Conservation (phyloP, 1,284 basidiomycete genomes). For the Coniferiporia weirii region DNA sequence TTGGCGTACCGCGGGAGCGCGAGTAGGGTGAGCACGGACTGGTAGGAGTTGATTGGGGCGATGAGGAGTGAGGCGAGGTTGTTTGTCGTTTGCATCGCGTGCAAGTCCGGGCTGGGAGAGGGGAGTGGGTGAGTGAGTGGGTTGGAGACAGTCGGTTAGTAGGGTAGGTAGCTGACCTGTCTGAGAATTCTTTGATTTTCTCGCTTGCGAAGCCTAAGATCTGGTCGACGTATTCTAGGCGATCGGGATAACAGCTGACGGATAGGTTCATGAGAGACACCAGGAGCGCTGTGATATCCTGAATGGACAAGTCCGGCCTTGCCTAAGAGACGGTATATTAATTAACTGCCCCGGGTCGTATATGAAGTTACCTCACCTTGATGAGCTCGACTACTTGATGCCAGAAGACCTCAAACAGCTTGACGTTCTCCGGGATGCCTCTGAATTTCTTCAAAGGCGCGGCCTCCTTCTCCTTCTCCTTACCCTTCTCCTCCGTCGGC, state of each 20-base stretch:
- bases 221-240: constrained; percentile 93
- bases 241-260: constrained; percentile 91
- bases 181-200: no score
- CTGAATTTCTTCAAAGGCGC: constrained; percentile 71
- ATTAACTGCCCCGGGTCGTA: neutral
- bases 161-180: no score
- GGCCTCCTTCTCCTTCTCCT: constrained; percentile 39
- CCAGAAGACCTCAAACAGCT: constrained; percentile 96
- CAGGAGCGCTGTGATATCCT: constrained; percentile 90
- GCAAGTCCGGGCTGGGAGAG: constrained; percentile 69
- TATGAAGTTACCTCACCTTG: constrained; percentile 54
- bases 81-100: constrained; percentile 77
- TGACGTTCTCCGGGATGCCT: constrained; percentile 89
- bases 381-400: constrained; percentile 95
- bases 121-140: no score
- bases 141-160: no score
- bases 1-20: constrained; percentile 86
- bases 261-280: constrained; percentile 92
- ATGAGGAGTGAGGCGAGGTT: constrained; percentile 87
- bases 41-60: constrained; percentile 90
- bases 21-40: constrained; percentile 89
- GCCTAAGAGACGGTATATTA: constrained; percentile 56
- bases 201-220: constrained; percentile 81
- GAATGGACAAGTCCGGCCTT: constrained; percentile 89
- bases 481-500: constrained; percentile 40